Conservation (phyloP, 805 yeast genomes). For the Teunomyces atbi region DNA sequence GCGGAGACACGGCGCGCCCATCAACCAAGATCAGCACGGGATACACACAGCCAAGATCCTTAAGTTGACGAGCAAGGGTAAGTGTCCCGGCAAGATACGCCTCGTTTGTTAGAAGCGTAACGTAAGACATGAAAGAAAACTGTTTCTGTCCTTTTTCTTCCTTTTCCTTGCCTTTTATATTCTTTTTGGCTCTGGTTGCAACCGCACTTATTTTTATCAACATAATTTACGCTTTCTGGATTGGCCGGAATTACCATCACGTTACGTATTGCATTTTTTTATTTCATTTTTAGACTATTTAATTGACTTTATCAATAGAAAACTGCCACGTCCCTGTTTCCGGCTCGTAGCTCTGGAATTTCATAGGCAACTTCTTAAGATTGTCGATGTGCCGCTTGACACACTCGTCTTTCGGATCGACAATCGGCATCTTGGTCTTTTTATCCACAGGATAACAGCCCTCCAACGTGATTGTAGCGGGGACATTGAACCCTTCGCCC, state of each 20-base stretch:
- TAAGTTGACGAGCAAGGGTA: conserved; percentile 25
- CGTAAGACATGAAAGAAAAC: conserved; percentile 22
- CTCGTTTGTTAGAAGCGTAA: conserved; percentile 32
- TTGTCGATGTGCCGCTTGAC: conserved; percentile 67
- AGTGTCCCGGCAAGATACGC: conserved; percentile 38
- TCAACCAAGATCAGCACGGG: conserved; percentile 21
- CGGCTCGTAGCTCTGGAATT: conserved; percentile 76
- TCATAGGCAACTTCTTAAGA: conserved; percentile 57
- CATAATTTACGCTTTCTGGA: neutral
- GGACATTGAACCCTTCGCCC: conserved; percentile 84
- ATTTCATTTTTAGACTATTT: neutral
- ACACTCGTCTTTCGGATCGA: conserved; percentile 72
- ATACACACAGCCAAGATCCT: conserved; percentile 14
- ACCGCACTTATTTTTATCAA: neutral
- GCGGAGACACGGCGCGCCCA: conserved; percentile 11
- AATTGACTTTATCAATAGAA: neutral
- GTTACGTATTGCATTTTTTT: neutral
- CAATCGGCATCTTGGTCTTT: conserved; percentile 68
- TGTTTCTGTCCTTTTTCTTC: too few relatives aligned
- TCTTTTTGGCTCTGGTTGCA: conserved; percentile 7
- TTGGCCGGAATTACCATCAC: neutral
- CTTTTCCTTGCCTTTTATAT: too few relatives aligned
- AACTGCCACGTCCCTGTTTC: conserved; percentile 72
- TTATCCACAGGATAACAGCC: conserved; percentile 79
- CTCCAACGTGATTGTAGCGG: conserved; percentile 69